A percentile compares a stretch with the other conserved stretches of the same genome.
These are phyloP conservation scores for Schizochytrium sp. DNA, from an alignment of 108 stramenopile species.

Conservation along the genomic window DNA sequence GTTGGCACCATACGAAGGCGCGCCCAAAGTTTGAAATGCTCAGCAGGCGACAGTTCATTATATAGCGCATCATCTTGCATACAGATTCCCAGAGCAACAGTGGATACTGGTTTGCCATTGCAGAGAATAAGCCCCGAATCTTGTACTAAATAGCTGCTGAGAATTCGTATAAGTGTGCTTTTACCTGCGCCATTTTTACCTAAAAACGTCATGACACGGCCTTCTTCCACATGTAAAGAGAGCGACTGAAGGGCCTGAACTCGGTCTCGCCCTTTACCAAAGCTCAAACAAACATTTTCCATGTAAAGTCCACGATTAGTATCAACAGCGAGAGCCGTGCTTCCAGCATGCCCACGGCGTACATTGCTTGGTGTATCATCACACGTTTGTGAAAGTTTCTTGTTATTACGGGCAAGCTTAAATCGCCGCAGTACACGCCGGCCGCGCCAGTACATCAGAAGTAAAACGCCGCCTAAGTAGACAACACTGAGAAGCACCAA, in stretches of 20 bases:
- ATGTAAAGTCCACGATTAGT: not conserved
- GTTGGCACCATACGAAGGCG: not conserved
- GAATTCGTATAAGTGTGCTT: conserved; percentile 5
- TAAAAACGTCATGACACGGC: not conserved
- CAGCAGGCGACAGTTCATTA: not conserved
- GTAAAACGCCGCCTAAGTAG: not conserved
- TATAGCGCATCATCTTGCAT: conserved; percentile 35
- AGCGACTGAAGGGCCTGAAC: not conserved
- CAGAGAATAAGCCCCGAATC: not conserved
- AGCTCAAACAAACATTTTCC: conserved; percentile 15
- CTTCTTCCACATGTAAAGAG: not conserved
- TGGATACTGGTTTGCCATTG: not conserved
- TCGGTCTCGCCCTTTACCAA: not conserved
- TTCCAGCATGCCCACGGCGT: too few species aligned
- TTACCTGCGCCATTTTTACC: conserved; percentile 54
- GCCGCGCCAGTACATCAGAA: conserved; percentile 22
- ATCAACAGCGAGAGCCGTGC: not conserved
- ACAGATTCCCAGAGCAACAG: conserved; percentile 26
- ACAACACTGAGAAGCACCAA: not conserved
- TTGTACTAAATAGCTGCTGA: not conserved
- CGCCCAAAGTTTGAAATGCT: conserved; percentile 10
- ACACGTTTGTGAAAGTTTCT: not conserved
- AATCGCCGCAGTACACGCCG: not conserved
- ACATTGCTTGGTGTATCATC: not conserved
- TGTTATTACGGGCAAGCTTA: conserved; percentile 20